Conservation (phyloP, 768 basidiomycete species). For the Nidularia pulvinata region DNA sequence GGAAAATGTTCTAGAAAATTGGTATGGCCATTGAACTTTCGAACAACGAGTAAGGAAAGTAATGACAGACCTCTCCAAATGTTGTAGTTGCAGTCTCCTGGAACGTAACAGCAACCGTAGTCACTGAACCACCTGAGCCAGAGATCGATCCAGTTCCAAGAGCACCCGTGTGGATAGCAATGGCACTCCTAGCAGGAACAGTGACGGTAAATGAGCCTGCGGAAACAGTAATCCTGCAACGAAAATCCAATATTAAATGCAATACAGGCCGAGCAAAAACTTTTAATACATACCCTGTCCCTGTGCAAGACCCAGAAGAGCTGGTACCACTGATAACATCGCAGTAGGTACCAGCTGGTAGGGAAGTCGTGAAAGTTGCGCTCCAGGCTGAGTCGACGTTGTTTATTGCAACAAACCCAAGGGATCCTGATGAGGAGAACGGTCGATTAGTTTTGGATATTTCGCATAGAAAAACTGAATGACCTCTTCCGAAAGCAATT, state of each 20-base stretch:
- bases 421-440: slow-evolving; percentile 31
- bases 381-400: slow-evolving; percentile 59
- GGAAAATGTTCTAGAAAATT: slow-evolving; percentile 52
- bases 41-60: no score
- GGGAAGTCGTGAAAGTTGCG: slow-evolving; percentile 52
- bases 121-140: slow-evolving; percentile 12
- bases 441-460: neutral
- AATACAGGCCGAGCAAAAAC: neutral
- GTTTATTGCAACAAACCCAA: slow-evolving; percentile 69
- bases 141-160: slow-evolving; percentile 24
- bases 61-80: slow-evolving; percentile 45
- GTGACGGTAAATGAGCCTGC: slow-evolving; percentile 48
- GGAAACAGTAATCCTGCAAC: slow-evolving; percentile 45
- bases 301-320: slow-evolving; percentile 43
- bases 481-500: slow-evolving; percentile 69
- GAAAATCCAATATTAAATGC: neutral
- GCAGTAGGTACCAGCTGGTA: slow-evolving; percentile 62
- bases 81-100: slow-evolving; percentile 55
- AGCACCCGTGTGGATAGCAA: slow-evolving; percentile 55
- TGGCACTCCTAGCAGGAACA: slow-evolving; percentile 48
- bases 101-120: slow-evolving; percentile 42
- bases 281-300: slow-evolving; percentile 36
- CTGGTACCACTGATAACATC: slow-evolving; percentile 57
- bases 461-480: slow-evolving; percentile 4
- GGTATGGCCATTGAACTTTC: neutral